Evolutionary conservation across 2,329 filamentous ascomycete genomes (phyloP).

Genomic region (Colletotrichum paranaense): DNA sequence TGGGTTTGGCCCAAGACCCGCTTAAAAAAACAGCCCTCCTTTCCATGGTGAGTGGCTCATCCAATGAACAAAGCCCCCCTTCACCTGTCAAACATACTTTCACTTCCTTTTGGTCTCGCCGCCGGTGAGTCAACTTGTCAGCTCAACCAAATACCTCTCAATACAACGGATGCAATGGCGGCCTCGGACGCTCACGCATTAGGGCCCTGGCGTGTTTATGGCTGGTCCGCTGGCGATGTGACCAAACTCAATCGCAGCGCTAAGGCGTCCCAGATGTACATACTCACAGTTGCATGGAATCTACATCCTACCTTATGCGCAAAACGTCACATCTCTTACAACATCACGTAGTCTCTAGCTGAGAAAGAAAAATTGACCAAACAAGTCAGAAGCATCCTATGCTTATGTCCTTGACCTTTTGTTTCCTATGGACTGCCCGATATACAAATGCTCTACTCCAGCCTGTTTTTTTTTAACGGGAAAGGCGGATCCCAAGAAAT

Average conservation of each 20-base stretch:
- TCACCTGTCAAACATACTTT: not conserved
- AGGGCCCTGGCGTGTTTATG: too few relatives aligned
- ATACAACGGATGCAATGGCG: not conserved
- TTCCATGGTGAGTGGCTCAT: not conserved
- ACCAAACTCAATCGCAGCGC: constrained; percentile 8
- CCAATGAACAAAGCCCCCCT: not conserved
- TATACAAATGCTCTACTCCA: constrained; percentile 34
- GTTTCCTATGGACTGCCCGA: constrained; percentile 24
- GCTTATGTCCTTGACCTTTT: constrained; percentile 18
- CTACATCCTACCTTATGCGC: too few relatives aligned
- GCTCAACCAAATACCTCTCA: not conserved
- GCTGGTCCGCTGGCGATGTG: not conserved
- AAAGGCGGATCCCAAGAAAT: constrained; percentile 19
- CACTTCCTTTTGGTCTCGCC: not conserved
- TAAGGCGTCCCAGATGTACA: not conserved
- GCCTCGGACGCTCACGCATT: not conserved
- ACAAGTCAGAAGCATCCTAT: not conserved
- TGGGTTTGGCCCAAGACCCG: not conserved
- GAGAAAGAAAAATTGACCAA: not conserved
- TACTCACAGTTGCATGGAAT: not conserved
- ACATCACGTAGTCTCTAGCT: not conserved
- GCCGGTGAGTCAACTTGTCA: constrained; percentile 2
- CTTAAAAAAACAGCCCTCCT: not conserved
- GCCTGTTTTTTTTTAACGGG: not conserved
- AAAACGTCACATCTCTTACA: not conserved